Conservation (phyloP, 2,329 filamentous ascomycete genomes). For the Scedosporium dehoogii region DNA sequence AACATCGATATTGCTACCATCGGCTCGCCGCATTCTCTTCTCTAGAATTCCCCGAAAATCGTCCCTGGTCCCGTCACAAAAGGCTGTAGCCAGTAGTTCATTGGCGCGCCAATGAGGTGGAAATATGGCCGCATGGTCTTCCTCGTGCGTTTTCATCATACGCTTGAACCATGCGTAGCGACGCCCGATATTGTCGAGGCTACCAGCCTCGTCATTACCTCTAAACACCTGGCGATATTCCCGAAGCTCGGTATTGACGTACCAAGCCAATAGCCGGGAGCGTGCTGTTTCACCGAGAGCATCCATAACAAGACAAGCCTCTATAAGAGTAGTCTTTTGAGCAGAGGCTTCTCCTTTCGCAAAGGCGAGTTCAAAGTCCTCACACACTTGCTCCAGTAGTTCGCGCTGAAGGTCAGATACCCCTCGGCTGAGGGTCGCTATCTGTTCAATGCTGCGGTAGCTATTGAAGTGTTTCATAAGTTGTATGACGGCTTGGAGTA, state of each 20-base stretch:
- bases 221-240: conserved; percentile 95
- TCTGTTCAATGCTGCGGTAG: conserved; percentile 96
- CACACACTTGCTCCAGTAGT: conserved; percentile 92
- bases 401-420: conserved; percentile 90
- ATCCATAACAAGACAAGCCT: conserved; percentile 91
- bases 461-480: conserved; percentile 98
- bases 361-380: conserved; percentile 95
- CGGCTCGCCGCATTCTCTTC: conserved; percentile 68
- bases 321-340: conserved; percentile 61
- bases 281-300: conserved; percentile 82
- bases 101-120: conserved; percentile 81
- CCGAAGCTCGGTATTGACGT: conserved; percentile 90
- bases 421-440: conserved; percentile 82
- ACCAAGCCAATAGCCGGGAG: conserved; percentile 81
- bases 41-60: conserved; percentile 92
- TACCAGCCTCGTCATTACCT: conserved; percentile 93
- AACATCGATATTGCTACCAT: conserved; percentile 77
- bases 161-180: conserved; percentile 95
- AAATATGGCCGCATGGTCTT: conserved; percentile 83
- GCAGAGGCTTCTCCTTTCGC: conserved; percentile 72
- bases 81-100: conserved; percentile 80
- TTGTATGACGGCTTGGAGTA: conserved; percentile 91
- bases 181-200: conserved; percentile 89
- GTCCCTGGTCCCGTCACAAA: conserved; percentile 90
- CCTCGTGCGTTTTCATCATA: conserved; percentile 90